Base-by-base conservation (phyloP, 768 basidiomycete species). In the Xerocomus brunneocitrinus region DNA sequence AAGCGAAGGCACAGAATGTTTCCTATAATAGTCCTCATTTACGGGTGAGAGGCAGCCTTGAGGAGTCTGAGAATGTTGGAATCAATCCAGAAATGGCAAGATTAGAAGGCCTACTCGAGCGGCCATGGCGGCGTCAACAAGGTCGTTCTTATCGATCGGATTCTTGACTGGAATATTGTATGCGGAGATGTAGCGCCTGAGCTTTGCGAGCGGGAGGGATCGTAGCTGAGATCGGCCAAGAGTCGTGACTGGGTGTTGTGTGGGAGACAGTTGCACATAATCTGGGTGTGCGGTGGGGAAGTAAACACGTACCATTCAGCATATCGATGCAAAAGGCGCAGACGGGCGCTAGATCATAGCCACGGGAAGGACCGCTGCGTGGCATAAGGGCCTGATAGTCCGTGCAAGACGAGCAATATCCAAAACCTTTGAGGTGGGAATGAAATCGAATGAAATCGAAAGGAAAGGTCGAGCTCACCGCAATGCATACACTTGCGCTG, bases 331-430 rank as follows among this genome's bases (percentile, higher is more conserved):
- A 91, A 64, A 73, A 88, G 1, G 74, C 84, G 62, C 89, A 91
- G 32, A 91, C 89, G 27, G 75, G 69, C 56, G 80, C 77, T 8
- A 73, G 62, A 62, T 87, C 85, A 65, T 90, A 85, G 4, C 89
- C 89, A 31, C 73, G 77, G 9, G 68, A 42, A 9, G 78, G 78
- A 8, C 62, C 57, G 25, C 62, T 57, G 8, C 86, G 76, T n/a
- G 89, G 89, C 82, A 89, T 82, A 38, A 91, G 74, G 1, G 87
- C 89, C 62, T 84, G 85, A 66, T 79, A 89, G 62, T 90, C 89
- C 2, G 82, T 75, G 67, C 89, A 91, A 40, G 77, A 81, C 35
- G 81, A 76, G 63, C 89, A 91, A 63, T 88, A 91, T 5, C 73
- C 68, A 66, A 82, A 87, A 31, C 89, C 89, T 91, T 61, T 19